These are phyloP conservation scores for Mycosarcoma maydis DNA, from an alignment of 1,284 basidiomycete genomes.

Conservation along the genomic window DNA sequence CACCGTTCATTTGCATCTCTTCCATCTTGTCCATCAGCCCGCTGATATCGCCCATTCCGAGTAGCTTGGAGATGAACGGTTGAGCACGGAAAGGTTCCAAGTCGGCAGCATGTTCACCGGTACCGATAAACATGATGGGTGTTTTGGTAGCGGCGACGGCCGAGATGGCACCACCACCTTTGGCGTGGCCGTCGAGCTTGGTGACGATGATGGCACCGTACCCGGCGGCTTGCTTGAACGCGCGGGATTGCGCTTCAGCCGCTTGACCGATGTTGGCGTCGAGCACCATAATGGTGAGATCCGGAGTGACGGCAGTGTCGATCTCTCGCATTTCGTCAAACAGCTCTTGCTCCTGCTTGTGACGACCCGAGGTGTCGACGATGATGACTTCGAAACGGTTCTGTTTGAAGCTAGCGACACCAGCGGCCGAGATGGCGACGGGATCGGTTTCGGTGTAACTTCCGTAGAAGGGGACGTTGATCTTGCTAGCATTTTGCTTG, in stretches of 20 bases:
- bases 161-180: slow-evolving; percentile 98
- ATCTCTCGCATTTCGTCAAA: slow-evolving; percentile 99
- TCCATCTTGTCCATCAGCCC: slow-evolving; percentile 82
- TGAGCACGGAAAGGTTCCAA: slow-evolving; percentile 94
- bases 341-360: slow-evolving; percentile 95
- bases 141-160: slow-evolving; percentile 98
- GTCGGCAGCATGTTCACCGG: slow-evolving; percentile 95
- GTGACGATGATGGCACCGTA: slow-evolving; percentile 99
- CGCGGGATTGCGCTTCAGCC: slow-evolving; percentile 91
- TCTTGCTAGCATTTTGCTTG: slow-evolving; percentile 92
- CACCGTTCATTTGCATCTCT: slow-evolving; percentile 73
- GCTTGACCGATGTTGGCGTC: slow-evolving; percentile 81
- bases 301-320: slow-evolving; percentile 85
- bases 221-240: slow-evolving; percentile 97
- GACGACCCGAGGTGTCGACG: slow-evolving; percentile 96
- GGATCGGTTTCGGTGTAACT: slow-evolving; percentile 99
- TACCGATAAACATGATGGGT: slow-evolving; percentile 97
- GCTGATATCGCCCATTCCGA: slow-evolving; percentile 95
- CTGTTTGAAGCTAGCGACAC: slow-evolving; percentile 96
- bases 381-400: slow-evolving; percentile 98
- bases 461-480: slow-evolving; percentile 98
- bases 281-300: slow-evolving; percentile 70
- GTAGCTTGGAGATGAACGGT: slow-evolving; percentile 95
- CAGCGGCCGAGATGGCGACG: slow-evolving; percentile 90
- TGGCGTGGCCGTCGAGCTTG: slow-evolving; percentile 99